Conservation (phyloP, 371 early-diverging fungal species). For the Mucor irregularis region DNA sequence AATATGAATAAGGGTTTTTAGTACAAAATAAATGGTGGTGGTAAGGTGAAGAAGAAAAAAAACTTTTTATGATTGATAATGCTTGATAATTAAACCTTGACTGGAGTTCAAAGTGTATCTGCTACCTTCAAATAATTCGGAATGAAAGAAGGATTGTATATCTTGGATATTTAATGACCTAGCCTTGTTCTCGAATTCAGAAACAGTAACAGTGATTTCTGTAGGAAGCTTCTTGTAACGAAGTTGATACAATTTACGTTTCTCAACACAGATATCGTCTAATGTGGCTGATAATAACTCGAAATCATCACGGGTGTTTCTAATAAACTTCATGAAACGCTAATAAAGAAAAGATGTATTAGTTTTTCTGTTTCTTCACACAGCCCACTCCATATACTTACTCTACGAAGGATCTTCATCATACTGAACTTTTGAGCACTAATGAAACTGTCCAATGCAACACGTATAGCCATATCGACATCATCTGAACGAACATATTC, state of each 20-base stretch:
- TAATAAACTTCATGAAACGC: slow-evolving; percentile 87
- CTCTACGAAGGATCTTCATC: slow-evolving; percentile 74
- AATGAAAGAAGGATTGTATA: slow-evolving; percentile 61
- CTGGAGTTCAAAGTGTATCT: slow-evolving; percentile 40
- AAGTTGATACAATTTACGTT: slow-evolving; percentile 71
- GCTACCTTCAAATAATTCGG: slow-evolving; percentile 40
- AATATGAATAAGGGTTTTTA: slow-evolving; percentile 3
- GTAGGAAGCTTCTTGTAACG: slow-evolving; percentile 57
- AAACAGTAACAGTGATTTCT: slow-evolving; percentile 57
- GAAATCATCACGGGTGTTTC: slow-evolving; percentile 72
- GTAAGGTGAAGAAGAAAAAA: too few species aligned
- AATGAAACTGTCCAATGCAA: slow-evolving; percentile 95
- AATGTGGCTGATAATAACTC: slow-evolving; percentile 80
- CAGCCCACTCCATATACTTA: slow-evolving; percentile 12
- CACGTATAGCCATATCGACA: slow-evolving; percentile 94
- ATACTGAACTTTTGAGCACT: slow-evolving; percentile 97
- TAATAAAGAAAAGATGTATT: slow-evolving; percentile 17
- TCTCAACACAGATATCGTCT: slow-evolving; percentile 74
- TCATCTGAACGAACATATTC: slow-evolving; percentile 93
- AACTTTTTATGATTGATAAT: too few species aligned
- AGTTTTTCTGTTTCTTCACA: neutral
- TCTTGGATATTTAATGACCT: slow-evolving; percentile 62
- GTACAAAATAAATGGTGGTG: neutral
- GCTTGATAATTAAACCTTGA: slow-evolving; percentile 16
- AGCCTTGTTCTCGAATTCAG: slow-evolving; percentile 61